phyloP scores from a whole-genome alignment of 257 asterid genomes.

The Eucommia ulmoides region DNA sequence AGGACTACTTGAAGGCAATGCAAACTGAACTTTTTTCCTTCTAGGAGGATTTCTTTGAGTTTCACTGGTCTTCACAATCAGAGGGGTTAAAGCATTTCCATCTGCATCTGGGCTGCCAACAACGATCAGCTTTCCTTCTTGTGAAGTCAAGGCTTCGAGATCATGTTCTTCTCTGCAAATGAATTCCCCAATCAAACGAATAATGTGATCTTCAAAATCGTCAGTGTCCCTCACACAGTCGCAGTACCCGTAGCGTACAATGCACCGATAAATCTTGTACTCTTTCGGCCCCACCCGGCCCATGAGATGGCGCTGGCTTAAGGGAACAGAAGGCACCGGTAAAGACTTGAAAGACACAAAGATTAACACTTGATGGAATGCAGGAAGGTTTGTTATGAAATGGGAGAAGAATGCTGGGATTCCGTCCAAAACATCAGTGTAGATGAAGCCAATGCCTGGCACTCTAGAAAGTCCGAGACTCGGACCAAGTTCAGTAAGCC shows the following conservation, averaged over 20 bases:
- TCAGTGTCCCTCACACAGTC: constrained; percentile 55
- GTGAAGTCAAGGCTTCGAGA: constrained; percentile 30
- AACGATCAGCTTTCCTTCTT: constrained; percentile 60
- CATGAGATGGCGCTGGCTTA: constrained; percentile 43
- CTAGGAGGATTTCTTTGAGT: constrained; percentile 17
- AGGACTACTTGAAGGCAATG: constrained; percentile 52
- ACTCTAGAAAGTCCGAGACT: constrained; percentile 72
- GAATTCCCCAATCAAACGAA: constrained; percentile 73
- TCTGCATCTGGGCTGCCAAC: constrained; percentile 41
- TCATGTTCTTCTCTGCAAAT: constrained; percentile 50
- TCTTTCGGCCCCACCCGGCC: constrained; percentile 80
- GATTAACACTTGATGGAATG: constrained; percentile 68
- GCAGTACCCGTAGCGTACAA: constrained; percentile 64
- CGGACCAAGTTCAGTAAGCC: constrained; percentile 78
- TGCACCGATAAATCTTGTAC: constrained; percentile 63
- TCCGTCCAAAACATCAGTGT: constrained; percentile 61
- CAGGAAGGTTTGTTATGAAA: constrained; percentile 79
- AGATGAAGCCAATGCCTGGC: constrained; percentile 77
- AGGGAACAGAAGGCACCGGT: constrained; percentile 58
- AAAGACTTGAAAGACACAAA: constrained; percentile 73
- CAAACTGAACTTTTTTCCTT: constrained; percentile 50
- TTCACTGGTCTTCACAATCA: constrained; percentile 15
- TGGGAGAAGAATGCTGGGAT: constrained; percentile 86
- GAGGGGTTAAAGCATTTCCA: constrained; percentile 41
- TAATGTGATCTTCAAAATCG: constrained; percentile 69